Percentiles rank a stretch among this genome's conserved stretches.
Conservation (phyloP, 2,329 filamentous ascomycete genomes). For the Stachybotrys echinatus region DNA sequence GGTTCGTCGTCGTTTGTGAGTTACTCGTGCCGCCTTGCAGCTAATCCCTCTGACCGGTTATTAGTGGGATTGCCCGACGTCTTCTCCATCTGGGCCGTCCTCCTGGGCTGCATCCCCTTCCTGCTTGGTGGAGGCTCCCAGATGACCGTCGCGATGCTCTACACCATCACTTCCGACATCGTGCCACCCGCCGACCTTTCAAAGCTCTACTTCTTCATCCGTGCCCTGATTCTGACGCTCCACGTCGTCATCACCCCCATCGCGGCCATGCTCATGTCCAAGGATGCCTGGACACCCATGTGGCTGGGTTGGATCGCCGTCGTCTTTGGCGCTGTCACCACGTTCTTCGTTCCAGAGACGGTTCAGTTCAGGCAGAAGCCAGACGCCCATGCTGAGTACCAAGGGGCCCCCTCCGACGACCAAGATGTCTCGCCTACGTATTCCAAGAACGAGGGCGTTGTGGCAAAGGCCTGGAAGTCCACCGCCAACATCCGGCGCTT, state of each 20-base stretch:
- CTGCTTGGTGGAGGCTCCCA: slow-evolving; percentile 35
- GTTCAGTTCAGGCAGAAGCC: slow-evolving; percentile 24
- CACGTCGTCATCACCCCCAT: slow-evolving; percentile 33
- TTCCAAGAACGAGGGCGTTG: slow-evolving; percentile 7
- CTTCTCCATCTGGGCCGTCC: slow-evolving; percentile 34
- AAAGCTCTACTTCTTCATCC: slow-evolving; percentile 33
- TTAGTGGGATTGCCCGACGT: slow-evolving; percentile 29
- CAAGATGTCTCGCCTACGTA: background rate
- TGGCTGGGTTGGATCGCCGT: slow-evolving; percentile 25
- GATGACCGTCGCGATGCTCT: slow-evolving; percentile 37
- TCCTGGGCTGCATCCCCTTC: slow-evolving; percentile 24
- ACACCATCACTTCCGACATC: slow-evolving; percentile 39
- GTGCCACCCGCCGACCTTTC: slow-evolving; percentile 31
- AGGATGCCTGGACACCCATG: slow-evolving; percentile 34
- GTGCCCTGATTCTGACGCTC: slow-evolving; percentile 29
- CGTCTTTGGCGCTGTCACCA: slow-evolving; percentile 18
- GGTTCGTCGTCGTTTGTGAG: slow-evolving; percentile 26
- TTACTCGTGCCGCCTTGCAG: background rate
- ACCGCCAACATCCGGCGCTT: slow-evolving; percentile 30
- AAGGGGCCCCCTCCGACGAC: background rate
- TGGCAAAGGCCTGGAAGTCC: slow-evolving; percentile 13
- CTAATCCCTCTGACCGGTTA: slow-evolving; percentile 8
- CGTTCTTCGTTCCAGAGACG: slow-evolving; percentile 37
- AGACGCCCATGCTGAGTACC: slow-evolving; percentile 10
- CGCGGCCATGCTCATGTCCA: slow-evolving; percentile 31